Base-by-base conservation (phyloP, 257 asterid genomes). In the Dorcoceras hygrometricum region DNA sequence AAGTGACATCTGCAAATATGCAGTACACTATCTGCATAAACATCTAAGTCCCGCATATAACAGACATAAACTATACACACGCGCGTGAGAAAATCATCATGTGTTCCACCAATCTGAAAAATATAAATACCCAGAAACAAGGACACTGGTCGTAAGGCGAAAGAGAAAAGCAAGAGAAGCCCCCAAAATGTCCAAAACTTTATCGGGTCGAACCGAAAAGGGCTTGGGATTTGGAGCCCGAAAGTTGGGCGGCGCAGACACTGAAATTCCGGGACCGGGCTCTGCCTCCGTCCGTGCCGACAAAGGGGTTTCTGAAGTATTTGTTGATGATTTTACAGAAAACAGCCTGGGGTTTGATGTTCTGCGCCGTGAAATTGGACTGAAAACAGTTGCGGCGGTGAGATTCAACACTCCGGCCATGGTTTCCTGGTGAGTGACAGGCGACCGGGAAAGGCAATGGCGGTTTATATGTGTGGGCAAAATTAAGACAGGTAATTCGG, bases 161-260 rank as follows among this genome's bases (percentile, higher is more conserved):
- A 90, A 84, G 24, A 90, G 9, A 79, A 94, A 63, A 67, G 95
- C 95, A 75, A 94, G 92, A 59, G 97, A 84, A 82, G 92, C 97
- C 63, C 89, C 89, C 53, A 94, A 60, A 25, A 88, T 72, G 76
- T 90, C 96, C 68, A 80, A 64, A 68, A 85, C 58, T 82, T 80
- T 88, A 67, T 94, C 96, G 62, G 93, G 88, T 18, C 97, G 90
- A 59, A 83, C 80, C 0, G 91, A 77, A 51, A 94, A 88, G 0
- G 87, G 97, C 77, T 84, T 94, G 60, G 99, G 96, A 67, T 87
- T 27, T 26, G 97, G 95, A 2, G 95, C 80, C 76, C 82, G 84
- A 71, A 94, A 94, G 55, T 90, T 87, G n/a, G 86, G 85, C 16
- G 96, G 97, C 73, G 95, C 75, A 16, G 90, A 82, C 46, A 90